Conservation (phyloP, 352 stramenopile species). For the Pythium myriotylum region DNA sequence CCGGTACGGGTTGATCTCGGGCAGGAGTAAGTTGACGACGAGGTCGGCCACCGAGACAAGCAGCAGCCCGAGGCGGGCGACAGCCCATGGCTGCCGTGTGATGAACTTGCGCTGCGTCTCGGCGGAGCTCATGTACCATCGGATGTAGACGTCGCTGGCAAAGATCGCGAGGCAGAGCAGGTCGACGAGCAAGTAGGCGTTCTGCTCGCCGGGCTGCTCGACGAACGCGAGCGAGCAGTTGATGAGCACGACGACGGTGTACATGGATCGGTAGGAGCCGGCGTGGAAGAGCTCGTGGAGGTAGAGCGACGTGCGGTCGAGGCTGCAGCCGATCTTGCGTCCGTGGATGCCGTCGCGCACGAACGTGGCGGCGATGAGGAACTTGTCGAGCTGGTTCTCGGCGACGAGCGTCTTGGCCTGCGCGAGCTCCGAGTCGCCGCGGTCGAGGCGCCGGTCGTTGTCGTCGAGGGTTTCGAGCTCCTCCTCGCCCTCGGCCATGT, state of each 20-base stretch:
- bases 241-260: constrained; percentile 67
- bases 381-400: constrained; percentile 55
- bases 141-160: constrained; percentile 61
- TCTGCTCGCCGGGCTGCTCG: constrained; percentile 56
- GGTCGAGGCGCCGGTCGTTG: not conserved
- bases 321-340: constrained; percentile 81
- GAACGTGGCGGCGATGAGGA: constrained; percentile 75
- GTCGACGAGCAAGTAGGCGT: constrained; percentile 65
- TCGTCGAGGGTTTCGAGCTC: constrained; percentile 9
- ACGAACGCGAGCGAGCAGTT: constrained; percentile 71
- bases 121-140: constrained; percentile 84
- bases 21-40: constrained; percentile 45
- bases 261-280: constrained; percentile 65
- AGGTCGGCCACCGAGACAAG: constrained; percentile 60
- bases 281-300: constrained; percentile 80
- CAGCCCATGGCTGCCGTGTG: constrained; percentile 74
- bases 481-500: constrained; percentile 16
- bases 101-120: constrained; percentile 81
- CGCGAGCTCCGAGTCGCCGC: constrained; percentile 29
- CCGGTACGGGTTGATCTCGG: constrained; percentile 57
- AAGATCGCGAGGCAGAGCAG: constrained; percentile 69
- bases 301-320: constrained; percentile 68
- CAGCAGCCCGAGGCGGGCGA: constrained; percentile 63
- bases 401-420: constrained; percentile 30
- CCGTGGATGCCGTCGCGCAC: constrained; percentile 82